These are phyloP conservation scores for Sherardia arvensis DNA, from an alignment of 257 asterid species.

Conservation along the genomic window DNA sequence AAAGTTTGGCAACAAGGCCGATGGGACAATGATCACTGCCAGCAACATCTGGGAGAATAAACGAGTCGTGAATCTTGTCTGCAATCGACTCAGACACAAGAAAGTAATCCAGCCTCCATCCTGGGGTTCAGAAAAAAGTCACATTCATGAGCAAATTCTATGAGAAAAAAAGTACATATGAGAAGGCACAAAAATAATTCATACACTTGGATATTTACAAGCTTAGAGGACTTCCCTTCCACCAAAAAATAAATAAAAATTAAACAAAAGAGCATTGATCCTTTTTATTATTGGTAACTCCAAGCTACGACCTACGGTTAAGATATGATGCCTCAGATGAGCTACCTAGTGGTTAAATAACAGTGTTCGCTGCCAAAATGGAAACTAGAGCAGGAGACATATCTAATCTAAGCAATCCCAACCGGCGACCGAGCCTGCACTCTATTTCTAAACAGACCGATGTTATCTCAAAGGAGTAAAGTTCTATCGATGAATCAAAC, in stretches of 20 bases:
- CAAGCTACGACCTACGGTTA: neutral
- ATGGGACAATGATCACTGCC: slow-evolving; percentile 94
- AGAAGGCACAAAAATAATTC: neutral
- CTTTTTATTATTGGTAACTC: neutral
- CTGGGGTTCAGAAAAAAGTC: slow-evolving; percentile 20
- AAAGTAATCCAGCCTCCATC: slow-evolving; percentile 97
- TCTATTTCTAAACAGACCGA: neutral
- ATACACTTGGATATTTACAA: neutral
- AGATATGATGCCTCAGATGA: neutral
- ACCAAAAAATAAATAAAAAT: neutral
- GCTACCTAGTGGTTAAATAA: neutral
- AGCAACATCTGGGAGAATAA: slow-evolving; percentile 70
- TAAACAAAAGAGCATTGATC: neutral
- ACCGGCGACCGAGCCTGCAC: neutral
- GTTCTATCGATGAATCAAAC: neutral
- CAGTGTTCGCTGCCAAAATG: neutral
- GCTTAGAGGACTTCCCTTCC: neutral
- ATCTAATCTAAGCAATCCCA: neutral
- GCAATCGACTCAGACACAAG: slow-evolving; percentile 71
- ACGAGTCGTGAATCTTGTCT: slow-evolving; percentile 64
- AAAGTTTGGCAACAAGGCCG: slow-evolving; percentile 70
- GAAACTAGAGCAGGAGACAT: neutral
- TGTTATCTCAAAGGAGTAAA: neutral
- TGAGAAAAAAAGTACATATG: neutral
- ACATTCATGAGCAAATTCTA: neutral